Base-by-base conservation (phyloP, 2,329 filamentous ascomycete genomes). In the Pseudocercospora fijiensis region DNA sequence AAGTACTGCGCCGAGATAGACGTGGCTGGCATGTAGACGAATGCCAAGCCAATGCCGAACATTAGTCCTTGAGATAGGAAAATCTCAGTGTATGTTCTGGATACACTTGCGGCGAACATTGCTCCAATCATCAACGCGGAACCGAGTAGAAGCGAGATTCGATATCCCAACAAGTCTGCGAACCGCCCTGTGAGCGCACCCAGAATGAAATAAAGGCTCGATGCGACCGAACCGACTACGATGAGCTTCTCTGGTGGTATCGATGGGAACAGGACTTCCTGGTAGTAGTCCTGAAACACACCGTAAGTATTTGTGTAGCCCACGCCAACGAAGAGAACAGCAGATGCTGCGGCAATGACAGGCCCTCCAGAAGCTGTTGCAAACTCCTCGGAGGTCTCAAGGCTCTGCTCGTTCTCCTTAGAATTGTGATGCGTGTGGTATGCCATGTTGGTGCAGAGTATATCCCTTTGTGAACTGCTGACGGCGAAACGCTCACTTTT, bases 21-120 rank as follows among this genome's bases (percentile, higher is more conserved):
- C 45, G 58, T 60, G n/a, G 28, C 49, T 9, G 58, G 58, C 58
- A 60, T 60, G 20, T 60, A 55, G 13, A 53, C 58, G 33, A 60
- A 55, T 24, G 45, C 58, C 47, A 60, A 20, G n/a, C 58, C 58
- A 8, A 55, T 18, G 1, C 58, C 58, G 47, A 60, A 55, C 30
- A 58, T 27, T 13, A 60, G 18, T 26, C 56, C 56, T 27, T 63
- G 61, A 16, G 47, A 41, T 22, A 63, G 11, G 37, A 63, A 56
- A 16, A 59, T 20, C 20, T 63, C 30, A 30, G 41, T 55, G 33
- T 59, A 53, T 26, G 28, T 49, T 24, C 16, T 59, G 3, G 56
- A 24, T 9, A 63, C 28, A 30, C 60, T 62, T 11, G 60, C 53
- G 8, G 37, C 53, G 18, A 57, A 62, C 37, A 62, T 30, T 9